Evolutionary conservation across 805 yeast species (phyloP).

Genomic region (Starmerella floricola): DNA sequence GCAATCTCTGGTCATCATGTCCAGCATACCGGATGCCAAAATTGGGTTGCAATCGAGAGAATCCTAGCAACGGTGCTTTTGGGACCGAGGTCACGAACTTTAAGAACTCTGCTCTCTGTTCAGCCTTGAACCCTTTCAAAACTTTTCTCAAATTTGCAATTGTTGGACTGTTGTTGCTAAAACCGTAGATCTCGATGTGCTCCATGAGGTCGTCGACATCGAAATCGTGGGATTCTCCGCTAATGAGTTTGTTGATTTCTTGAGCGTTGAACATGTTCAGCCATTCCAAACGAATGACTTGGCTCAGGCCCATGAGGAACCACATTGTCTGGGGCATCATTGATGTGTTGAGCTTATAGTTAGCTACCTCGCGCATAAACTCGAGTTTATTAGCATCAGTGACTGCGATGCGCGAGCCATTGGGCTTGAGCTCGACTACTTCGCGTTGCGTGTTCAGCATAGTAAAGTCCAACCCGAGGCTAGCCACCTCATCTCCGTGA

Average conservation of each 20-base stretch:
- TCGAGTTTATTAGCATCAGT: slow-evolving; percentile 48
- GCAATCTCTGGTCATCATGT: slow-evolving; percentile 43
- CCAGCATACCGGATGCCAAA: slow-evolving; percentile 63
- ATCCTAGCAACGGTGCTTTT: slow-evolving; percentile 83
- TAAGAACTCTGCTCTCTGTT: slow-evolving; percentile 53
- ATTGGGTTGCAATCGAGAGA: slow-evolving; percentile 55
- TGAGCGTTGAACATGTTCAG: slow-evolving; percentile 69
- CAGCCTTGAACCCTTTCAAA: slow-evolving; percentile 42
- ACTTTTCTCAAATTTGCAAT: slow-evolving; percentile 62
- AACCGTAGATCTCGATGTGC: slow-evolving; percentile 57
- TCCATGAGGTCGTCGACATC: slow-evolving; percentile 55
- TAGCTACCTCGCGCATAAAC: slow-evolving; percentile 65
- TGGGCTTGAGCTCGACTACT: slow-evolving; percentile 44
- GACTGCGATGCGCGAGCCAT: slow-evolving; percentile 49
- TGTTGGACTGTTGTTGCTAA: slow-evolving; percentile 41
- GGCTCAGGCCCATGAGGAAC: slow-evolving; percentile 59
- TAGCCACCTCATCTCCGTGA: slow-evolving; percentile 40
- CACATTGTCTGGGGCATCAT: slow-evolving; percentile 46
- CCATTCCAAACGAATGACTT: slow-evolving; percentile 63
- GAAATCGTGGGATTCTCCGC: slow-evolving; percentile 63
- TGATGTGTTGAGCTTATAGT: slow-evolving; percentile 59
- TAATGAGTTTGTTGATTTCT: slow-evolving; percentile 72
- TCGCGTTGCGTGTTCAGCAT: slow-evolving; percentile 33
- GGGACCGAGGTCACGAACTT: slow-evolving; percentile 90
- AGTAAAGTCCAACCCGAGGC: slow-evolving; percentile 56